phyloP scores from a whole-genome alignment of 1,284 basidiomycete species.

The Rhodotorula sp. region DNA sequence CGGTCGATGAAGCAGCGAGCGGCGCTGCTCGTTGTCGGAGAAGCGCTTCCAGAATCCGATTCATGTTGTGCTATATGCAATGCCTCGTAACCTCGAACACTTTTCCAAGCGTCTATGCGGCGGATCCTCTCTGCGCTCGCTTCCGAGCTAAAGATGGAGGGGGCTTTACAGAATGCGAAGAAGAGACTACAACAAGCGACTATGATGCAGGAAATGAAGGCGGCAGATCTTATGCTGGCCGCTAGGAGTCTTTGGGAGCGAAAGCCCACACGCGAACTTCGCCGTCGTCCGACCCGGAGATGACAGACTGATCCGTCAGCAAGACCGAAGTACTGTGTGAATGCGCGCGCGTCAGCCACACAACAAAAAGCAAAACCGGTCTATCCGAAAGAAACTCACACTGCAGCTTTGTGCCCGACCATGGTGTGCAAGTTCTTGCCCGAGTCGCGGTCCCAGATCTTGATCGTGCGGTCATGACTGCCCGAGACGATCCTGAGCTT shows the following conservation, averaged over 20 bases:
- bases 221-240: no score
- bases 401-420: constrained; percentile 86
- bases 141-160: no score
- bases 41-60: no score
- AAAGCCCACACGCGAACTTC: constrained; percentile 57
- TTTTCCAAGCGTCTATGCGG: no score
- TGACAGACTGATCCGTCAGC: constrained; percentile 90
- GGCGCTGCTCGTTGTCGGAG: no score
- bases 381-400: constrained; percentile 13
- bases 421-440: constrained; percentile 84
- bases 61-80: no score
- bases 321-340: constrained; percentile 77
- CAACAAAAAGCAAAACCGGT: no score
- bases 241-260: constrained; percentile 8
- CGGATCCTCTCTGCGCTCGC: no score
- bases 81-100: no score
- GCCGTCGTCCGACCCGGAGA: constrained; percentile 88
- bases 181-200: no score
- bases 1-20: neutral
- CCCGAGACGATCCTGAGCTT: constrained; percentile 86
- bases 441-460: constrained; percentile 91
- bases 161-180: no score
- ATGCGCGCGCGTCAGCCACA: neutral
- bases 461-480: constrained; percentile 88
- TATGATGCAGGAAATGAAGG: no score